phyloP scores from a whole-genome alignment of 106 monocot genomes.

The Chionographis japonica region DNA sequence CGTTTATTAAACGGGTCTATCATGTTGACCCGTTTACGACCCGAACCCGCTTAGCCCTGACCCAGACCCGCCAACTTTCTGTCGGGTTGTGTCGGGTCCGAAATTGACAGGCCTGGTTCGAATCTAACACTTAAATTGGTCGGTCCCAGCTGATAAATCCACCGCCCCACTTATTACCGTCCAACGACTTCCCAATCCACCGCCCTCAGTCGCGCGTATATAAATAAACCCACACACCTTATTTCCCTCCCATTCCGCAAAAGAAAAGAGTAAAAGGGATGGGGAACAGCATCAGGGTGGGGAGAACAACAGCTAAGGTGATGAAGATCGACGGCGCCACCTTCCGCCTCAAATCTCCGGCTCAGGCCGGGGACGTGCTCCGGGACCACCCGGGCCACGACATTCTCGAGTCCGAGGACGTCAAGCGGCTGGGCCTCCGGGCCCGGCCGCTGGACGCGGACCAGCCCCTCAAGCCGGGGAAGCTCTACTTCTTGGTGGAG shows the following conservation, averaged over 20 bases:
- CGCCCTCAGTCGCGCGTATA: no score
- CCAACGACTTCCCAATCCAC: no score
- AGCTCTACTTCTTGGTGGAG: conserved; percentile 44
- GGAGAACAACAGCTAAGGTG: conserved; percentile 24
- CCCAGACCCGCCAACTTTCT: no score
- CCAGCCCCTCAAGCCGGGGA: conserved; percentile 23
- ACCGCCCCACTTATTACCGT: no score
- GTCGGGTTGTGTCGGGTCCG: no score
- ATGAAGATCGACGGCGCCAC: conserved; percentile 42
- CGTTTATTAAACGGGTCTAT: no score
- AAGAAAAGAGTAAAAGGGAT: neutral
- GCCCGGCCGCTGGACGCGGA: conserved; percentile 22
- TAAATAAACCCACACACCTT: no score
- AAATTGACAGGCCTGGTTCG: no score
- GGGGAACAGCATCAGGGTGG: conserved; percentile 32
- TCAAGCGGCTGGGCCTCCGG: conserved; percentile 25
- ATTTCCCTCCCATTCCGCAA: neutral
- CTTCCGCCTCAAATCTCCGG: conserved; percentile 25
- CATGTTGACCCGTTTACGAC: no score
- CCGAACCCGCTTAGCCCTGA: no score
- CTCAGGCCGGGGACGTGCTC: conserved; percentile 20
- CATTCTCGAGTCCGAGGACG: conserved; percentile 36
- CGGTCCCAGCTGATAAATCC: no score
- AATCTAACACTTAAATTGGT: no score
- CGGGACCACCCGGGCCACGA: conserved; percentile 28